These are phyloP conservation scores for Salvia sclarea DNA, from an alignment of 305 asterid species.

Conservation along the genomic window DNA sequence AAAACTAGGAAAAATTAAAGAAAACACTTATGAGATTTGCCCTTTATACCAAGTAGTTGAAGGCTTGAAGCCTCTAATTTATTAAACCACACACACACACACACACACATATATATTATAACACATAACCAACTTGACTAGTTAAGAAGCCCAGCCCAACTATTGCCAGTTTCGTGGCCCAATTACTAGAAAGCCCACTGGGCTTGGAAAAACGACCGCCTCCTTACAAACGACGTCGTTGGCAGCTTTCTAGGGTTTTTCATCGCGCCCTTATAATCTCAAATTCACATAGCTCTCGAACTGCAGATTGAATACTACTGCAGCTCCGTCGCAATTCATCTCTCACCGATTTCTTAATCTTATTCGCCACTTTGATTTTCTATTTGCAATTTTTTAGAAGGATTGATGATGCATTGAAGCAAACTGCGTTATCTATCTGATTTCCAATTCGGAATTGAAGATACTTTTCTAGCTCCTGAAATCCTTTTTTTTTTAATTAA, in stretches of 20 bases:
- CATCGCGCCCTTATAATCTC: neutral
- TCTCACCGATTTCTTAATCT: neutral
- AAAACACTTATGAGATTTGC: no score
- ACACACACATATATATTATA: no score
- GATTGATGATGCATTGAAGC: conserved; percentile 36
- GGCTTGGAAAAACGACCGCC: neutral
- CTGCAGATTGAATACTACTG: no score
- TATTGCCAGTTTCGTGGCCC: neutral
- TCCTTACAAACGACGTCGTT: conserved; percentile 32
- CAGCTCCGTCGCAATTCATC: neutral
- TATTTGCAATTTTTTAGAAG: neutral
- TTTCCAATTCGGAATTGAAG: conserved; percentile 40
- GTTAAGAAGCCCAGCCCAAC: neutral
- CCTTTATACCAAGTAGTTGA: no score
- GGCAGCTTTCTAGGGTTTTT: neutral
- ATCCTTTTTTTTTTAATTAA: conserved; percentile 12
- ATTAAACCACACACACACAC: no score
- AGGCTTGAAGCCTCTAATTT: no score
- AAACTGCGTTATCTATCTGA: conserved; percentile 59
- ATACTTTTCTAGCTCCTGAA: conserved; percentile 36
- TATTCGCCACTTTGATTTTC: neutral
- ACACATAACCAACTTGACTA: no score
- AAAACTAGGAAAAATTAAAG: no score
- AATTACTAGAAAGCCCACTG: neutral
- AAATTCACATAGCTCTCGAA: neutral